These are phyloP conservation scores for Plectosphaerella plurivora DNA, from an alignment of 2,329 filamentous ascomycete genomes.

Conservation along the genomic window DNA sequence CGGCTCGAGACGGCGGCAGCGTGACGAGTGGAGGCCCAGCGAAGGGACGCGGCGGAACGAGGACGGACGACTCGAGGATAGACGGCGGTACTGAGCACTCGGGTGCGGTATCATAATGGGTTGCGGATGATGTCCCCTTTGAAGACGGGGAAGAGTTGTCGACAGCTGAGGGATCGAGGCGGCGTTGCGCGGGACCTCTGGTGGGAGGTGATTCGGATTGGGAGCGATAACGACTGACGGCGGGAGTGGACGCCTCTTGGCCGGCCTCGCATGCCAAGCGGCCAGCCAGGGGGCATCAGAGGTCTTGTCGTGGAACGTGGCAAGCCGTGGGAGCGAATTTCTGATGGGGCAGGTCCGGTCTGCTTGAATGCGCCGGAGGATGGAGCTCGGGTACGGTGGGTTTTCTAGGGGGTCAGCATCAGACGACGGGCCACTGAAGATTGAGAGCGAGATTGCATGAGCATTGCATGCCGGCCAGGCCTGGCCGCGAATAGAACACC, in stretches of 20 bases:
- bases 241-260: too few species aligned
- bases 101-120: not conserved
- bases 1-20: slow-evolving; percentile 25
- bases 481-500: too few species aligned
- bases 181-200: not conserved
- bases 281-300: too few species aligned
- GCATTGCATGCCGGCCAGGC: not conserved
- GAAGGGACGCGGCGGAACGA: slow-evolving; percentile 7
- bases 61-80: slow-evolving; percentile 19
- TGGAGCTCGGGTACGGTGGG: not conserved
- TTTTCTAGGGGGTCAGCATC: not conserved
- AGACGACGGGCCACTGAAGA: not conserved
- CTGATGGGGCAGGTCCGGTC: not conserved
- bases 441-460: not conserved
- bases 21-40: slow-evolving; percentile 23
- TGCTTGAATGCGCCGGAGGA: not conserved
- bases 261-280: too few species aligned
- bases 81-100: slow-evolving; percentile 17
- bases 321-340: not conserved
- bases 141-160: too few species aligned
- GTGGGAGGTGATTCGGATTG: not conserved
- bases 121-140: too few species aligned
- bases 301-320: not conserved
- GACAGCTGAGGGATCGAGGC: too few species aligned
- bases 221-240: too few species aligned